Conservation (phyloP, 2,329 filamentous ascomycete genomes). For the Juglanconis sp. region DNA sequence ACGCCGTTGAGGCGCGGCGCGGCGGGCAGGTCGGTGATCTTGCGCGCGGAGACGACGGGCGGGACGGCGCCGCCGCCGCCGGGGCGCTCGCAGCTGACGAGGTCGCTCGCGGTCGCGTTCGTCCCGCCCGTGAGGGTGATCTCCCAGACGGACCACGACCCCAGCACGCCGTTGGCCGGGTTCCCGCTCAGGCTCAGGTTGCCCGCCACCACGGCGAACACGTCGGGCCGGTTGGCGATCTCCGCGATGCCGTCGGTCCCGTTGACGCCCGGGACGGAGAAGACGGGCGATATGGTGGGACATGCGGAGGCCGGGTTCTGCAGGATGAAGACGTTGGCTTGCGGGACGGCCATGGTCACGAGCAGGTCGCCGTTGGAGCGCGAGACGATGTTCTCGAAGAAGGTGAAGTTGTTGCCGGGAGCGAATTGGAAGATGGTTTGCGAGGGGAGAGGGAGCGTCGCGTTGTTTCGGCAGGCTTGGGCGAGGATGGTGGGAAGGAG, state of each 20-base stretch:
- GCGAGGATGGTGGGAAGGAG: neutral
- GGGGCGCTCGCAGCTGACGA: neutral
- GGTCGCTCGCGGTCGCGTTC: neutral
- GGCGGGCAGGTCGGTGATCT: constrained; percentile 19
- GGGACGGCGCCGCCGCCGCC: neutral
- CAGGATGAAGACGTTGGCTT: constrained; percentile 26
- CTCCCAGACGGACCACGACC: constrained; percentile 20
- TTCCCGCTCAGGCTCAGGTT: constrained; percentile 11
- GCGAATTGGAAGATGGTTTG: constrained; percentile 8
- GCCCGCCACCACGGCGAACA: constrained; percentile 21
- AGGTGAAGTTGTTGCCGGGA: constrained; percentile 16
- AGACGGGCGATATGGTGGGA: constrained; percentile 24
- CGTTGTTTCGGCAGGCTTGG: constrained; percentile 2
- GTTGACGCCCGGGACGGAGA: constrained; percentile 26
- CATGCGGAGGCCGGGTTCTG: constrained; percentile 24
- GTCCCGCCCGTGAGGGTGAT: constrained; percentile 11
- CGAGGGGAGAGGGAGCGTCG: constrained; percentile 1
- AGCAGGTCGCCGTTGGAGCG: constrained; percentile 30
- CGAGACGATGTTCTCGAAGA: constrained; percentile 33
- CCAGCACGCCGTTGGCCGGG: constrained; percentile 15
- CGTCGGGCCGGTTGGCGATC: constrained; percentile 19
- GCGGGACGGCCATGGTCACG: constrained; percentile 28
- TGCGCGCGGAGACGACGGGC: constrained; percentile 7
- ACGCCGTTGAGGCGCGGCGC: constrained; percentile 25
- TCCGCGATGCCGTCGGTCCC: constrained; percentile 32